Percentiles rank a stretch among this genome's conserved stretches.
phyloP scores from a whole-genome alignment of 2,329 filamentous ascomycete genomes.

The Alternaria atra region DNA sequence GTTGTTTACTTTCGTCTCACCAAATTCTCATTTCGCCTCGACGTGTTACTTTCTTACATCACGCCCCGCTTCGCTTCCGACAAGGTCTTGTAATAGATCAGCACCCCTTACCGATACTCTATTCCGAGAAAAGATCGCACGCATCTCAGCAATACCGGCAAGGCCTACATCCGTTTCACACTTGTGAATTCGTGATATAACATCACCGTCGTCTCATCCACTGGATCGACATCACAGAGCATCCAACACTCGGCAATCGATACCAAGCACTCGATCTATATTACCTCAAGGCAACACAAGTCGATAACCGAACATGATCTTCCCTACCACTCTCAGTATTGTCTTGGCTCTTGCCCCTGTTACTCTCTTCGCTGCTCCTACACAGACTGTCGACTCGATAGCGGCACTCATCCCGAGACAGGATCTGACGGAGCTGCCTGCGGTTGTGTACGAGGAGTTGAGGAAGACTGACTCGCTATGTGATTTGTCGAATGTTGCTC shows the following conservation, averaged over 20 bases:
- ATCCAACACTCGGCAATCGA: slow-evolving; percentile 13
- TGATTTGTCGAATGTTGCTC: slow-evolving; percentile 40
- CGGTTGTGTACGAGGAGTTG: slow-evolving; percentile 27
- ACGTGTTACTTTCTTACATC: neutral
- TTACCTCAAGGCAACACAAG: neutral
- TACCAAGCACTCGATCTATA: neutral
- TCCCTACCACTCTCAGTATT: slow-evolving; percentile 42
- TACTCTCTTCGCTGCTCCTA: slow-evolving; percentile 46
- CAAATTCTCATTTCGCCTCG: neutral
- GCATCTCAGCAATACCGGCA: neutral
- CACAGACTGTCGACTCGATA: slow-evolving; percentile 33
- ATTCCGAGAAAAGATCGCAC: slow-evolving; percentile 16
- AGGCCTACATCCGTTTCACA: slow-evolving; percentile 1
- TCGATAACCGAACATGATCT: slow-evolving; percentile 41
- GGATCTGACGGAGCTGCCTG: slow-evolving; percentile 27
- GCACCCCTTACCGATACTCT: slow-evolving; percentile 1
- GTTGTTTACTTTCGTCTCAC: neutral
- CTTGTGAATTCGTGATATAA: slow-evolving; percentile 9
- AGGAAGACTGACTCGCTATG: slow-evolving; percentile 34
- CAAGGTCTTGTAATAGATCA: slow-evolving; percentile 2
- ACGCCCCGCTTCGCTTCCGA: neutral
- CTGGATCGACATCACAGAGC: slow-evolving; percentile 12
- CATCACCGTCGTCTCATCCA: neutral
- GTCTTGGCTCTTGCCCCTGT: slow-evolving; percentile 47
- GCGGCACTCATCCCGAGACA: slow-evolving; percentile 28